phyloP scores from a whole-genome alignment of 1,284 basidiomycete genomes.

The Pascua sp. region DNA sequence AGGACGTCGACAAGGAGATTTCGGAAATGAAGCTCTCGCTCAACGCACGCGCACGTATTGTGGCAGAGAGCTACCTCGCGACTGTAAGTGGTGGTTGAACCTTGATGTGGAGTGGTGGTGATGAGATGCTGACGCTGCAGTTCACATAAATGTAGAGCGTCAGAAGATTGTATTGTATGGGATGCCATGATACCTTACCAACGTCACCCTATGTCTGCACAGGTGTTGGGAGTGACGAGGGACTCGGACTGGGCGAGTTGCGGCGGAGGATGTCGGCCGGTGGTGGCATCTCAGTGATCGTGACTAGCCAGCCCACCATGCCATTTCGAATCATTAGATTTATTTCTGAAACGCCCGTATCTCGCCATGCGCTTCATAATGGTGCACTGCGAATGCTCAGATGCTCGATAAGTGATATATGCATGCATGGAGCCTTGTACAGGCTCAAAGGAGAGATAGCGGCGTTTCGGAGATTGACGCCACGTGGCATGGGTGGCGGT shows the following conservation, averaged over 20 bases:
- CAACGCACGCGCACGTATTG: slow-evolving; percentile 93
- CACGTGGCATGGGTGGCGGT: slow-evolving; percentile 6
- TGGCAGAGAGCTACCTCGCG: slow-evolving; percentile 66
- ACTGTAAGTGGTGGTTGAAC: slow-evolving; percentile 35
- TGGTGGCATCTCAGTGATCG: not conserved
- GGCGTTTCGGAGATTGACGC: slow-evolving; percentile 1
- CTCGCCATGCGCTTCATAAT: not conserved
- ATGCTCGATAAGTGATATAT: not conserved
- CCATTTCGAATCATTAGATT: not conserved
- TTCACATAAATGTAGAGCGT: slow-evolving; percentile 17
- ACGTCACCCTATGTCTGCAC: no score
- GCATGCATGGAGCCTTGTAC: not conserved
- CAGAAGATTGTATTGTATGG: slow-evolving; percentile 20
- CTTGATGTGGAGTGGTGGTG: not conserved
- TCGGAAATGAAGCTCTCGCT: slow-evolving; percentile 65
- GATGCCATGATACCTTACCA: slow-evolving; percentile 12
- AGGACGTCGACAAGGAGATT: slow-evolving; percentile 72
- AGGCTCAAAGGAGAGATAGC: not conserved
- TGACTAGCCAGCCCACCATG: not conserved
- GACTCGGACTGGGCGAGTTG: not conserved
- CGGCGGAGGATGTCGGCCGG: no score
- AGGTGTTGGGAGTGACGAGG: not conserved
- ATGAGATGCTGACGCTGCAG: slow-evolving; percentile 2
- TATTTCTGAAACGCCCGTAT: not conserved
- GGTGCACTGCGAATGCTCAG: not conserved